Evolutionary conservation across 2,329 filamentous ascomycete genomes (phyloP).

Genomic region (Aspergillus proliferans): DNA sequence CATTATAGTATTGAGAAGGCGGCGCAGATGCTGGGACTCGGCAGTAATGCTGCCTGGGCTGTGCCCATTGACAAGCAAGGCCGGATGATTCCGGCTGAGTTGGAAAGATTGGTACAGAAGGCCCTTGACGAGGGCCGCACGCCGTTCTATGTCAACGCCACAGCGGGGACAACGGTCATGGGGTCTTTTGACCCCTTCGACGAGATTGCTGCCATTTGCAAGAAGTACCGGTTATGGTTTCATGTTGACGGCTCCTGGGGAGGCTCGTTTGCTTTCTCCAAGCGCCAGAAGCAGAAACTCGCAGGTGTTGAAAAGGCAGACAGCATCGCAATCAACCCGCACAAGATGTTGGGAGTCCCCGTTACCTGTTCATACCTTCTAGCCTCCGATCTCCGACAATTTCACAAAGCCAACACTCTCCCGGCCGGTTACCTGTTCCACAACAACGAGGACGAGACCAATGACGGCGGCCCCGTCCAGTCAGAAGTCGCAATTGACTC

Average conservation of each 20-base stretch:
- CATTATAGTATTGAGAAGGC: slow-evolving; percentile 96
- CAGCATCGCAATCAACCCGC: slow-evolving; percentile 81
- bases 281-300: slow-evolving; percentile 58
- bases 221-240: slow-evolving; percentile 71
- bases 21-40: slow-evolving; percentile 82
- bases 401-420: slow-evolving; percentile 79
- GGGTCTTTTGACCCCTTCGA: slow-evolving; percentile 80
- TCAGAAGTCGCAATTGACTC: slow-evolving; percentile 27
- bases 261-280: slow-evolving; percentile 71
- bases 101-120: slow-evolving; percentile 57
- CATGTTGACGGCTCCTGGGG: slow-evolving; percentile 94
- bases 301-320: slow-evolving; percentile 67
- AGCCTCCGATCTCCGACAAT: slow-evolving; percentile 65
- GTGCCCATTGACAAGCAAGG: slow-evolving; percentile 70
- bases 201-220: slow-evolving; percentile 64
- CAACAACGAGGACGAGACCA: slow-evolving; percentile 37
- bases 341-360: slow-evolving; percentile 94
- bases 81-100: slow-evolving; percentile 60
- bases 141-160: slow-evolving; percentile 92
- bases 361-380: slow-evolving; percentile 88
- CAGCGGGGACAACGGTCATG: slow-evolving; percentile 87
- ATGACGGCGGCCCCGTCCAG: slow-evolving; percentile 9
- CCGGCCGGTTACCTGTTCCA: slow-evolving; percentile 84
- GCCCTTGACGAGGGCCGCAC: slow-evolving; percentile 64
- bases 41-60: slow-evolving; percentile 63